These are phyloP conservation scores for Przewalskia tangutica DNA, from an alignment of 257 asterid genomes.

Conservation along the genomic window DNA sequence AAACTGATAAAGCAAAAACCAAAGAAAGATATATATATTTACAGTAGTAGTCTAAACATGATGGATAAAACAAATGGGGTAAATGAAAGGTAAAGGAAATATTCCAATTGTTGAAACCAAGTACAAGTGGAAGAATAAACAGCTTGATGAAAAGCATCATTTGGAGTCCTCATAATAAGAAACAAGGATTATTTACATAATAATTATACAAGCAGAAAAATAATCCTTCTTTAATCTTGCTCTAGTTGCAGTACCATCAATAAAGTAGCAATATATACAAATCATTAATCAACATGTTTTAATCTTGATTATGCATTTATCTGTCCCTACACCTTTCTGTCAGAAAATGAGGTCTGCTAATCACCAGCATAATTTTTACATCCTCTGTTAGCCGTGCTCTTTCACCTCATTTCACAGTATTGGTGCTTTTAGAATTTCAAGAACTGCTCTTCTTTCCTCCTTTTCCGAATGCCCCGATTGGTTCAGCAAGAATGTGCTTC, in stretches of 20 bases:
- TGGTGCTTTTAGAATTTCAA: conserved; percentile 3
- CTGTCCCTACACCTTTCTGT: not conserved
- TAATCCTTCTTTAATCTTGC: not conserved
- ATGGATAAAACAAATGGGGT: not conserved
- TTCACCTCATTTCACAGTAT: not conserved
- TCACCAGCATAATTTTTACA: not conserved
- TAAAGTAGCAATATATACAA: not conserved
- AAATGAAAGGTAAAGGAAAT: not conserved
- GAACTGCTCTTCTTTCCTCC: conserved; percentile 35
- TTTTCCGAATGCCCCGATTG: conserved; percentile 23
- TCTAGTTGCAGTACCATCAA: not conserved
- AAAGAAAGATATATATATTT: too few relatives aligned
- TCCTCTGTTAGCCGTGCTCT: not conserved
- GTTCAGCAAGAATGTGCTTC: conserved; percentile 50
- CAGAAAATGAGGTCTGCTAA: not conserved
- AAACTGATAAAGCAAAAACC: too few relatives aligned
- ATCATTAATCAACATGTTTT: not conserved
- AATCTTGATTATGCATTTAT: not conserved
- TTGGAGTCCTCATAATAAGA: not conserved
- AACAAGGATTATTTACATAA: not conserved
- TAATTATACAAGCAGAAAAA: not conserved
- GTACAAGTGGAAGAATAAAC: not conserved
- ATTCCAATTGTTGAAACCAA: not conserved
- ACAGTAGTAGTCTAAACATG: too few relatives aligned
- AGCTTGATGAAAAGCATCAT: not conserved